These are phyloP conservation scores for Spathaspora gorwiae DNA, from an alignment of 805 yeast genomes.

Conservation along the genomic window DNA sequence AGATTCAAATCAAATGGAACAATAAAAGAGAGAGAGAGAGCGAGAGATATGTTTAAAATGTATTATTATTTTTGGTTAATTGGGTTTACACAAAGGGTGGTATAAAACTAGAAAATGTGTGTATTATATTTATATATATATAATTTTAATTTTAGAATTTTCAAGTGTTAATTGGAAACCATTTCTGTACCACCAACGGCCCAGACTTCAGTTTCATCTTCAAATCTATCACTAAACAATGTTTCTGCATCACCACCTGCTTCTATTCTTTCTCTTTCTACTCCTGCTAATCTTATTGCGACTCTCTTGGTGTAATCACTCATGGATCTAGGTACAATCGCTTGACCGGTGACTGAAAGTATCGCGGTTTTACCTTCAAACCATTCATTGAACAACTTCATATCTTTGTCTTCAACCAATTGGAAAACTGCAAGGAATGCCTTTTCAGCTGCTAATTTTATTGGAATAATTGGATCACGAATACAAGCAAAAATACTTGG, in stretches of 20 bases:
- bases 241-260: conserved; percentile 91
- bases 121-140: background rate
- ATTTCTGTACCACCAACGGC: conserved; percentile 69
- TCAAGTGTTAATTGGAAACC: background rate
- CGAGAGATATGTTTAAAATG: background rate
- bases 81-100: background rate
- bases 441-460: conserved; percentile 91
- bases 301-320: conserved; percentile 89
- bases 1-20: background rate
- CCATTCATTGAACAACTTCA: conserved; percentile 61
- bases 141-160: background rate
- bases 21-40: background rate
- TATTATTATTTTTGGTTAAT: background rate
- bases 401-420: conserved; percentile 61
- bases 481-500: conserved; percentile 79
- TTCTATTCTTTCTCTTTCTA: conserved; percentile 80
- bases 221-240: conserved; percentile 76
- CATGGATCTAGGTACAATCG: conserved; percentile 64
- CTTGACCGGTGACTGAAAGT: conserved; percentile 40
- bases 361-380: conserved; percentile 38
- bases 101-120: background rate
- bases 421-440: conserved; percentile 71
- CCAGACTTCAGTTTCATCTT: conserved; percentile 87
- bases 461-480: conserved; percentile 84
- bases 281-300: conserved; percentile 77